These are phyloP conservation scores for Termitomyces bulborhizus DNA, from an alignment of 768 basidiomycete species.

Conservation along the genomic window DNA sequence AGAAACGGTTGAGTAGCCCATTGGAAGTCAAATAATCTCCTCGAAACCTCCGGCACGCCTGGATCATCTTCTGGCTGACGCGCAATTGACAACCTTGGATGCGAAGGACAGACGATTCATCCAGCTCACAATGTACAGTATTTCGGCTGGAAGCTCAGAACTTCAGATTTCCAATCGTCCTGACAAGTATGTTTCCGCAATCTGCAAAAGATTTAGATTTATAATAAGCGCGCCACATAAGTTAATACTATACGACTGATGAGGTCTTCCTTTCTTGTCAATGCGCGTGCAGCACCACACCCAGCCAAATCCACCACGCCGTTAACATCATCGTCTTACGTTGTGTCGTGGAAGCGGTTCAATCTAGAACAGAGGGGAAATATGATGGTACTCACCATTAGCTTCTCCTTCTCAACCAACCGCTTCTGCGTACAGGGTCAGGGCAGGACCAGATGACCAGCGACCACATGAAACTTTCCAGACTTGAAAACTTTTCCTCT, in stretches of 20 bases:
- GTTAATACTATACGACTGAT: constrained; percentile 29
- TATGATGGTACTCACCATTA: constrained; percentile 39
- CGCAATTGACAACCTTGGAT: too few species aligned
- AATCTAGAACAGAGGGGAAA: too few species aligned
- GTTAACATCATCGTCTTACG: constrained; percentile 74
- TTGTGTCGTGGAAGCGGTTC: constrained; percentile 24
- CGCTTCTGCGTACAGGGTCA: constrained; percentile 73
- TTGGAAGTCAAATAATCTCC: not conserved
- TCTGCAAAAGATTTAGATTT: constrained; percentile 23
- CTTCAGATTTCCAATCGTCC: constrained; percentile 60
- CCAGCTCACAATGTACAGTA: constrained; percentile 35
- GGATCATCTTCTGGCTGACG: too few species aligned
- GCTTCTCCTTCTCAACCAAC: constrained; percentile 65
- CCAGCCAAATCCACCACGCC: constrained; percentile 42
- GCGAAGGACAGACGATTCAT: constrained; percentile 1
- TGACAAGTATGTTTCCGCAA: constrained; percentile 50
- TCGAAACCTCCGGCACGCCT: not conserved
- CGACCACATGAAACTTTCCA: constrained; percentile 54
- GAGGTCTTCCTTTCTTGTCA: constrained; percentile 39
- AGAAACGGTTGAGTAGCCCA: not conserved
- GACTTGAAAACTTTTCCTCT: constrained; percentile 65
- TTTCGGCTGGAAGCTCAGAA: constrained; percentile 51
- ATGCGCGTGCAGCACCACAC: constrained; percentile 60
- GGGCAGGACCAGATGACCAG: constrained; percentile 49
- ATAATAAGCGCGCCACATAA: not conserved